Evolutionary conservation across 2,329 filamentous ascomycete genomes (phyloP).

Genomic region (Pseudogymnoascus sp.): DNA sequence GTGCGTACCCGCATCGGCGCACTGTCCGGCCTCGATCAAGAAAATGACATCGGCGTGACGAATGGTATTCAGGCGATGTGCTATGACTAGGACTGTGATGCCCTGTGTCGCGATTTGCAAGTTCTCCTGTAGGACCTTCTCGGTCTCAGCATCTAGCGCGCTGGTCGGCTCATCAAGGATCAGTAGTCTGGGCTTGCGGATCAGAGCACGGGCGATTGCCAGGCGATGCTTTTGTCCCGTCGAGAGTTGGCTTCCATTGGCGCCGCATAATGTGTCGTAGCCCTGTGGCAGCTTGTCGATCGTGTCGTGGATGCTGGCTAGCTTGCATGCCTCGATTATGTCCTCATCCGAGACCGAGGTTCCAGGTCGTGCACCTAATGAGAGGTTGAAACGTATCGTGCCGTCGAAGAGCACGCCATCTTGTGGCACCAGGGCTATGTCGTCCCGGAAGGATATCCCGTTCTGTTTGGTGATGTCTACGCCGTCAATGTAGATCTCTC

Average conservation of each 20-base stretch:
- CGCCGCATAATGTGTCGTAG: constrained; percentile 85
- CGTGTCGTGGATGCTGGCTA: constrained; percentile 89
- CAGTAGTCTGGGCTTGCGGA: constrained; percentile 58
- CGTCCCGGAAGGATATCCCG: constrained; percentile 54
- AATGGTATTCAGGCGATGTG: constrained; percentile 25
- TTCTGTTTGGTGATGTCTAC: constrained; percentile 51
- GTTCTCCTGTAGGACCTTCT: constrained; percentile 42
- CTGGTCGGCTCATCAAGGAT: constrained; percentile 70
- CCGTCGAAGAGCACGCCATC: constrained; percentile 64
- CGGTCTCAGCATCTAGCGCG: constrained; percentile 57
- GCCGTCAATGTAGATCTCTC: constrained; percentile 57
- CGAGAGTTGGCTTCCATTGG: constrained; percentile 80
- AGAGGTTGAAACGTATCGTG: constrained; percentile 61
- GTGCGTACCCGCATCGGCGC: constrained; percentile 26
- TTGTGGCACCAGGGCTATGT: constrained; percentile 64
- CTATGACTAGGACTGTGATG: constrained; percentile 40
- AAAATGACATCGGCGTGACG: constrained; percentile 26
- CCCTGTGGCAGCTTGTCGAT: constrained; percentile 72
- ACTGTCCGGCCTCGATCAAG: constrained; percentile 24
- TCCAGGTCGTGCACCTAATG: constrained; percentile 51
- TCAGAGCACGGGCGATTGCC: constrained; percentile 69
- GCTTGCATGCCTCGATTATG: constrained; percentile 71
- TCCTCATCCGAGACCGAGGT: constrained; percentile 48
- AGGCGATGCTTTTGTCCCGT: constrained; percentile 95
- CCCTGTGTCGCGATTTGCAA: constrained; percentile 20